phyloP scores from a whole-genome alignment of 108 stramenopile species.

The Pelagomonas calceolata region DNA sequence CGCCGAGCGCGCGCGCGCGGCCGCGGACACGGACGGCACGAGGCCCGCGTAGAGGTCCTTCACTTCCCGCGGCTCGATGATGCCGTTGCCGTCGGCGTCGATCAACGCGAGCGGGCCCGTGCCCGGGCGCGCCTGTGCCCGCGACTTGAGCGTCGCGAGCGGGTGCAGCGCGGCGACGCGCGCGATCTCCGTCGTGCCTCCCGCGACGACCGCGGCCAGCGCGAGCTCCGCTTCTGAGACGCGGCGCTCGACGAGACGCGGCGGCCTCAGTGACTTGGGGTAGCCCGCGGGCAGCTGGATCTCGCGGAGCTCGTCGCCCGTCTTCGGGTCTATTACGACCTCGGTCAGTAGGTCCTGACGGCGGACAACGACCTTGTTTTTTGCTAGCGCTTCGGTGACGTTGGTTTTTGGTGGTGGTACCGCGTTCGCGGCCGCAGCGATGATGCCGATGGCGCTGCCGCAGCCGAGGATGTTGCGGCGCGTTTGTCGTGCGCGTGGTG shows the following conservation, averaged over 20 bases:
- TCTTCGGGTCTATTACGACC: not conserved
- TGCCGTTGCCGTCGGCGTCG: too few species aligned
- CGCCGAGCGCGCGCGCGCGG: too few species aligned
- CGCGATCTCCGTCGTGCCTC: not conserved
- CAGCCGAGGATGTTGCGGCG: too few species aligned
- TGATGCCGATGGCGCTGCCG: too few species aligned
- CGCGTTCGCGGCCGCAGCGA: too few species aligned
- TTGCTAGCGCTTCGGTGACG: not conserved
- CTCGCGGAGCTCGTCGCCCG: not conserved
- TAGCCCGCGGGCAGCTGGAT: not conserved
- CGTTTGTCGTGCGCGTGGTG: too few species aligned
- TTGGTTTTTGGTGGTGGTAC: too few species aligned
- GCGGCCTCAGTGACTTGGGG: not conserved
- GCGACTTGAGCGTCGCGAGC: not conserved
- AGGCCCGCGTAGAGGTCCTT: too few species aligned
- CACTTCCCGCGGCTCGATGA: too few species aligned
- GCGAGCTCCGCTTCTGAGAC: not conserved
- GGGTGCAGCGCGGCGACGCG: not conserved
- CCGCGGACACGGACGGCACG: too few species aligned
- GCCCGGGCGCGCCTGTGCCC: not conserved
- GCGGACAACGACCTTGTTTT: not conserved
- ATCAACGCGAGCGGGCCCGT: too few species aligned
- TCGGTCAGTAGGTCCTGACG: not conserved
- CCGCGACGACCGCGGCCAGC: not conserved
- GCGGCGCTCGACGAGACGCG: too few species aligned